Conservation (phyloP, 169 alveolate genomes). For the Fabrea salina region DNA sequence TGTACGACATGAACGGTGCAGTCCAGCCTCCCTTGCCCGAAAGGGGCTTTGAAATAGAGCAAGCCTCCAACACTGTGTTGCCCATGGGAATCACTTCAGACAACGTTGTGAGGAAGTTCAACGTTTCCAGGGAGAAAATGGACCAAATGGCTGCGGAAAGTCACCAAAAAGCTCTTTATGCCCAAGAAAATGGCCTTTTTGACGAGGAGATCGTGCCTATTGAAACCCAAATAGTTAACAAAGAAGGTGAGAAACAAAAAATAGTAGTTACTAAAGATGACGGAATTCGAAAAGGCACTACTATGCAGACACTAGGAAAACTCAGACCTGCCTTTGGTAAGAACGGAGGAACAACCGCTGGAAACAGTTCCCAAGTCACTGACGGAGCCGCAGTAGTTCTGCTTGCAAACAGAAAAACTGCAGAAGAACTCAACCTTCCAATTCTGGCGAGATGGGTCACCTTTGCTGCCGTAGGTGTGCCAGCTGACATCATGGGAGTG, state of each 20-base stretch:
- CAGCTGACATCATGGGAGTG: constrained; percentile 92
- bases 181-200: constrained; percentile 61
- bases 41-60: constrained; percentile 76
- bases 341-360: constrained; percentile 91
- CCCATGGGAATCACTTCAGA: constrained; percentile 92
- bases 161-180: constrained; percentile 74
- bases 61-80: constrained; percentile 84
- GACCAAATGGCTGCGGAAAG: constrained; percentile 85
- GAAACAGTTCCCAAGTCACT: constrained; percentile 89
- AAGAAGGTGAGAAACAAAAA: constrained; percentile 63
- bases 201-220: constrained; percentile 75
- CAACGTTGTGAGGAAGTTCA: constrained; percentile 78
- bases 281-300: constrained; percentile 85
- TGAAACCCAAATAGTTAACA: constrained; percentile 51
- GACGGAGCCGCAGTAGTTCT: constrained; percentile 93
- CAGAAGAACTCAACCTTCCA: constrained; percentile 76
- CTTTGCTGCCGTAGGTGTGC: constrained; percentile 89
- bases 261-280: constrained; percentile 78
- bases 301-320: constrained; percentile 70
- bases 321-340: constrained; percentile 88
- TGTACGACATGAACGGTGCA: constrained; percentile 82
- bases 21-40: constrained; percentile 82
- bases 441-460: constrained; percentile 80
- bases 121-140: constrained; percentile 83
- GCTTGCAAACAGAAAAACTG: constrained; percentile 82